These are phyloP conservation scores for Colletotrichum sp. DNA, from an alignment of 2,329 filamentous ascomycete species.

Conservation along the genomic window DNA sequence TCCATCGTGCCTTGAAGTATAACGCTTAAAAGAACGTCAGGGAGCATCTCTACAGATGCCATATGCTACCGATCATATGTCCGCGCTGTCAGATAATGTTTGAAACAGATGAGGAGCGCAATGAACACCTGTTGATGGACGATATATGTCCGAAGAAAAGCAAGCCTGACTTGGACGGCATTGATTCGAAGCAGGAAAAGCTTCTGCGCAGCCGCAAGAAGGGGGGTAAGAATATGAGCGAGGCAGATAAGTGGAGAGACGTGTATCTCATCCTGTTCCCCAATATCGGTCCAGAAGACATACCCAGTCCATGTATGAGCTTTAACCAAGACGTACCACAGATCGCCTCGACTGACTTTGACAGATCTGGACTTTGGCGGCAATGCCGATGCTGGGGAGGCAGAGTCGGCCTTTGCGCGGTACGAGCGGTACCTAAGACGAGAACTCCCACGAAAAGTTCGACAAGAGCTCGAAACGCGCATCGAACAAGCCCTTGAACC, in stretches of 20 bases:
- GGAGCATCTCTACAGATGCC: background rate
- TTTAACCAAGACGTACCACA: background rate
- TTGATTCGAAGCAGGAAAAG: background rate
- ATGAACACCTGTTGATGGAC: background rate
- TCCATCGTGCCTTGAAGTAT: no score
- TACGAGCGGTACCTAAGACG: background rate
- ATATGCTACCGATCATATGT: background rate
- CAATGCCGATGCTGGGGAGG: background rate
- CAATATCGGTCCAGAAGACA: background rate
- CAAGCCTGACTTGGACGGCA: background rate
- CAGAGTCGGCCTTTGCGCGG: background rate
- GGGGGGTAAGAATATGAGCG: background rate
- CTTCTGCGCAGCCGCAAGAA: background rate
- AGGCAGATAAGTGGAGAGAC: background rate
- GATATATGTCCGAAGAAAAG: background rate
- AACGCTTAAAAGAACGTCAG: background rate
- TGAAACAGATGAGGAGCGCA: background rate
- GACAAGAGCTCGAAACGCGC: background rate
- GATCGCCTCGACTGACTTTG: background rate
- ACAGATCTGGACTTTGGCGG: background rate
- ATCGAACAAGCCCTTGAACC: background rate
- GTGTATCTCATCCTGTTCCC: background rate
- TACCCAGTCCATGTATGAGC: background rate
- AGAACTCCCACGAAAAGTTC: background rate
- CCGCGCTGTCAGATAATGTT: background rate